Conservation (phyloP, 2,329 filamentous ascomycete genomes). For the Ascochyta lentis region DNA sequence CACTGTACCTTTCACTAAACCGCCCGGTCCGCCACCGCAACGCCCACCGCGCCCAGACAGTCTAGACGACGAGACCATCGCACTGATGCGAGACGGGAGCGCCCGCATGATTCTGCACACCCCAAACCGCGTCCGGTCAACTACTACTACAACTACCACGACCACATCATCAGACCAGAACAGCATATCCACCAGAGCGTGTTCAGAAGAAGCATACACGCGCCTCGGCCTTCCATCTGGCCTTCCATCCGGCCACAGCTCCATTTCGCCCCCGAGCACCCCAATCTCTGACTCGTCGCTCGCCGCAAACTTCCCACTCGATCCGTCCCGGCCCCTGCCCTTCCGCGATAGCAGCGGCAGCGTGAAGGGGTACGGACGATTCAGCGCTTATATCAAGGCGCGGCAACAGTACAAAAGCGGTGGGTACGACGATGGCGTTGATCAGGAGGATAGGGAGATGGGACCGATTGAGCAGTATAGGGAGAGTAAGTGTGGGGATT, state of each 20-base stretch:
- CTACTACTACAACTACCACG: slow-evolving; percentile 5
- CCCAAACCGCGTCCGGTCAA: slow-evolving; percentile 15
- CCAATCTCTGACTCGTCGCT: slow-evolving; percentile 14
- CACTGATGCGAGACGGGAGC: slow-evolving; percentile 22
- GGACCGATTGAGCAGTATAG: slow-evolving; percentile 27
- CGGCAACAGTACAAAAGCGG: neutral
- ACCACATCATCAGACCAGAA: neutral
- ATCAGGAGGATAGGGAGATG: slow-evolving; percentile 13
- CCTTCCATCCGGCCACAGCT: neutral
- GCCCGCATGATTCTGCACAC: slow-evolving; percentile 22
- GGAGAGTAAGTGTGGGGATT: slow-evolving; percentile 20
- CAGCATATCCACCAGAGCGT: slow-evolving; percentile 10
- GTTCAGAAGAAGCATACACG: slow-evolving; percentile 11
- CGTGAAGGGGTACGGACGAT: slow-evolving; percentile 12
- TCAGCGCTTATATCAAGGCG: slow-evolving; percentile 23
- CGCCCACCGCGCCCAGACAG: slow-evolving; percentile 26
- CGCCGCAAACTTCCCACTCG: slow-evolving; percentile 14
- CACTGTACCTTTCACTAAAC: slow-evolving; percentile 23
- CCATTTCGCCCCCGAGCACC: slow-evolving; percentile 6
- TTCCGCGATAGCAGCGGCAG: slow-evolving; percentile 21
- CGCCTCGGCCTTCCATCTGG: slow-evolving; percentile 23
- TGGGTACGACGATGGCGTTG: slow-evolving; percentile 16
- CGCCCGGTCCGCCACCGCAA: slow-evolving; percentile 14
- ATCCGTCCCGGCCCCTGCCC: slow-evolving; percentile 16
- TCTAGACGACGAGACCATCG: slow-evolving; percentile 23